Evolutionary conservation across 768 basidiomycete species (phyloP).

Genomic region (Suillus occidentalis): DNA sequence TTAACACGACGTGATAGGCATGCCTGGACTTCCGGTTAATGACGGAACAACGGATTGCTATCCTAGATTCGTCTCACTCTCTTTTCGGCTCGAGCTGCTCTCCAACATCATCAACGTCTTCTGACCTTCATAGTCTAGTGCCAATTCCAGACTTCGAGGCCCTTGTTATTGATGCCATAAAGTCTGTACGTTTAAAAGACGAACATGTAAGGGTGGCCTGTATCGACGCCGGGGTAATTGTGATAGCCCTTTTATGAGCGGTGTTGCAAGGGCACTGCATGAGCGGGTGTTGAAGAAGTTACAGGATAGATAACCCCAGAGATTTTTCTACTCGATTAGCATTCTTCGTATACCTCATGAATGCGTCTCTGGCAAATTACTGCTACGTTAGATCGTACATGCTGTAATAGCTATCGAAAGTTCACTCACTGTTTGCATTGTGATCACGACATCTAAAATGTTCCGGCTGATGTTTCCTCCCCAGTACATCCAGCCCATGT

Average conservation of each 20-base stretch:
- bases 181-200: constrained; percentile 6
- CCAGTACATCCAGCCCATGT: too few species aligned
- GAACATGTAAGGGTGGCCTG: constrained; percentile 48
- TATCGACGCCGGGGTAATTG: constrained; percentile 68
- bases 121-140: constrained; percentile 41
- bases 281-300: constrained; percentile 40
- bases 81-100: constrained; percentile 35
- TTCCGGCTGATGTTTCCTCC: too few species aligned
- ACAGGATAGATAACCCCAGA: constrained; percentile 16
- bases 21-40: constrained; percentile 82
- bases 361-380: not conserved
- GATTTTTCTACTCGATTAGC: not conserved
- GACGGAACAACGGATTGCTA: constrained; percentile 60
- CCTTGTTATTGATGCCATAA: constrained; percentile 50
- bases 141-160: constrained; percentile 61
- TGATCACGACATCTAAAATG: too few species aligned
- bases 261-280: constrained; percentile 52
- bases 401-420: not conserved
- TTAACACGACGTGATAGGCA: constrained; percentile 42
- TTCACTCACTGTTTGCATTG: too few species aligned
- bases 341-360: not conserved
- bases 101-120: constrained; percentile 4
- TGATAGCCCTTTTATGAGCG: constrained; percentile 44
- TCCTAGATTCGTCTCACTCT: constrained; percentile 74
- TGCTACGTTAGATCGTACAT: not conserved